Base-by-base conservation (phyloP, 768 basidiomycete species). In the Leccinellum luteum region DNA sequence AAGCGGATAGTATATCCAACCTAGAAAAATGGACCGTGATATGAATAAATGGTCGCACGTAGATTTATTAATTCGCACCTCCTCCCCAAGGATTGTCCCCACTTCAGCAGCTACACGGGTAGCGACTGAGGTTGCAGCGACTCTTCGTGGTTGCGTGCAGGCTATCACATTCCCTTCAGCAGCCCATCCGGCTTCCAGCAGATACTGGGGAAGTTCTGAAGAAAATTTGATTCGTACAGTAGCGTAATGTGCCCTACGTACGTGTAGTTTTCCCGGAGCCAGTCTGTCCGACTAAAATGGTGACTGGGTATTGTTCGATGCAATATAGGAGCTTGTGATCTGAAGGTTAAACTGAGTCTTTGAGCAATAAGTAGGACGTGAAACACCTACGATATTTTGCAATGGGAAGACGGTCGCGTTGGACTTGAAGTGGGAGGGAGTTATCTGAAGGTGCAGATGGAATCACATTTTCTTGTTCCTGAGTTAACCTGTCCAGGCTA, bases 191-290 rank as follows among this genome's bases (percentile, higher is more conserved):
- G 90, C 85, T 77, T 98, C 94, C 57, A 89, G 78, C 15, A 98
- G 82, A 73, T 92, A 99, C 74, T 98, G 97, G 2, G 97, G 96
- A 47, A 99, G 81, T 73, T 99, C 94, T 98, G 55, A 59, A 60
- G 56, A 61, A 53, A 44, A 47, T 53, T 47, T 30, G 56, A 45
- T 63, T 34, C 45, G 41, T 9, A 31, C 38, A 25, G 52, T 28
- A 13, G 43, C 52, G 25, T 14, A 17, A 57, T 8, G 28, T 30
- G 1, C 28, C 27, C 45, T 30, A 79, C 90, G 70, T 62, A 96
- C 94, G 96, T 61, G 96, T 99, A 7, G 94, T 96, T 76, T 99
- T 98, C 48, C 97, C 97, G 57, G 92, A 97, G 3, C 97, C 97
- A 0, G 97, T 98, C 66, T 98, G 91, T 9, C 91, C 96, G 9